Conservation (phyloP, 768 basidiomycete genomes). For the Leccinum variicolor region DNA sequence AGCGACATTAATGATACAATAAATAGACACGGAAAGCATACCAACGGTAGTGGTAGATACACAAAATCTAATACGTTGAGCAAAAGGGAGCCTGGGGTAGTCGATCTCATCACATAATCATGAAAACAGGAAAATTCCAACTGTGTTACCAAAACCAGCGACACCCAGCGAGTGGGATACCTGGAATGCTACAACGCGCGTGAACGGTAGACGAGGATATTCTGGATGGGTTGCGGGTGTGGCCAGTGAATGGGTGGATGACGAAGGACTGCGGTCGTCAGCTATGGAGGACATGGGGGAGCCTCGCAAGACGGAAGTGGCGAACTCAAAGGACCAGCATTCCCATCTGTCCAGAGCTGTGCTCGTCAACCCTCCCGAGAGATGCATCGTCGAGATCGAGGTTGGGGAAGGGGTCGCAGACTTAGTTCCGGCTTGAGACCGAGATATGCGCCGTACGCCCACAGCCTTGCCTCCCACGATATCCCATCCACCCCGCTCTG, state of each 20-base stretch:
- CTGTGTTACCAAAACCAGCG: slow-evolving; percentile 78
- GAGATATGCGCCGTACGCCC: slow-evolving; percentile 67
- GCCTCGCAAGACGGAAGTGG: slow-evolving; percentile 43
- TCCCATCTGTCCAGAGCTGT: slow-evolving; percentile 81
- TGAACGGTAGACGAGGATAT: slow-evolving; percentile 70
- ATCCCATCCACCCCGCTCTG: slow-evolving; percentile 81
- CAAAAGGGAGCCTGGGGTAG: background rate
- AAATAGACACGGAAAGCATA: slow-evolving; percentile 16
- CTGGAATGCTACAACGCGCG: slow-evolving; percentile 64
- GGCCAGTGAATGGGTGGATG: slow-evolving; percentile 1
- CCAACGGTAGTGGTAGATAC: slow-evolving; percentile 16
- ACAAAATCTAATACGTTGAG: slow-evolving; percentile 7
- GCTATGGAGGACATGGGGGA: slow-evolving; percentile 51
- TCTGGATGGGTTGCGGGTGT: slow-evolving; percentile 8
- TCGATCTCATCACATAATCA: slow-evolving; percentile 6
- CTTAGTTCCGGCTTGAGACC: slow-evolving; percentile 36
- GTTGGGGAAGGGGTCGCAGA: slow-evolving; percentile 10
- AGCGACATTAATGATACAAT: slow-evolving; percentile 22
- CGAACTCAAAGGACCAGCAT: slow-evolving; percentile 72
- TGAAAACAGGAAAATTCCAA: slow-evolving; percentile 26
- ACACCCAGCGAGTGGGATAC: slow-evolving; percentile 48
- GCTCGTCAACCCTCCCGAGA: slow-evolving; percentile 46
- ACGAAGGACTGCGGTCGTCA: slow-evolving; percentile 13
- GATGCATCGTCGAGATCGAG: slow-evolving; percentile 13
- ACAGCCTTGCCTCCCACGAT: slow-evolving; percentile 52